phyloP scores from a whole-genome alignment of 768 basidiomycete genomes.

The Hortiboletus campestris region DNA sequence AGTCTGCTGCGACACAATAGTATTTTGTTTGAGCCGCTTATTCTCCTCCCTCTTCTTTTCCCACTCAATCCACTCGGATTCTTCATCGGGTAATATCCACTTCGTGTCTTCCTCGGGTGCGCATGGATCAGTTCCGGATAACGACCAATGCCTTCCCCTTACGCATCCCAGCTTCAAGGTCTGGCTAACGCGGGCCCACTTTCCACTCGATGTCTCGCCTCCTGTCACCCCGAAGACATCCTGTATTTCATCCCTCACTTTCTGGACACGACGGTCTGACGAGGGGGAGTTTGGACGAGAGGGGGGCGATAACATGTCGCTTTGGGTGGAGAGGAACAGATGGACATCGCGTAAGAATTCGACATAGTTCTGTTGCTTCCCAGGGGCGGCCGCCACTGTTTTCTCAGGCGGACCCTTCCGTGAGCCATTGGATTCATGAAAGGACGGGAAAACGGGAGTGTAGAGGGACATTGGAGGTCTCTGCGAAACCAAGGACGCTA shows the following conservation, averaged over 20 bases:
- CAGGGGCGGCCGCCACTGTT: background rate
- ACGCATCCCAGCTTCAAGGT: slow-evolving; percentile 42
- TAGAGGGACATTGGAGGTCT: slow-evolving; percentile 31
- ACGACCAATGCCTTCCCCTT: slow-evolving; percentile 33
- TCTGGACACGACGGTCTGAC: slow-evolving; percentile 29
- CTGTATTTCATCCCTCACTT: slow-evolving; percentile 33
- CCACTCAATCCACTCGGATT: slow-evolving; percentile 49
- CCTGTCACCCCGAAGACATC: slow-evolving; percentile 36
- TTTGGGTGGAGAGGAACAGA: slow-evolving; percentile 32
- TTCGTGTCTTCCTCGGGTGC: slow-evolving; percentile 24
- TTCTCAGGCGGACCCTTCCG: slow-evolving; percentile 7
- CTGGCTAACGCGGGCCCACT: slow-evolving; percentile 45
- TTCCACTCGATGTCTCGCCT: slow-evolving; percentile 42
- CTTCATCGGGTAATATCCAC: slow-evolving; percentile 44
- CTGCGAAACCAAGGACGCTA: background rate
- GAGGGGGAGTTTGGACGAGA: slow-evolving; percentile 35
- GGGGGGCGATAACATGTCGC: slow-evolving; percentile 33
- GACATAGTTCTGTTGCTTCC: slow-evolving; percentile 18
- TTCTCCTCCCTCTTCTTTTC: slow-evolving; percentile 34
- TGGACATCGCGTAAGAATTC: slow-evolving; percentile 33
- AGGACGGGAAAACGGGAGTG: slow-evolving; percentile 33
- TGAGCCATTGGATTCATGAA: slow-evolving; percentile 5
- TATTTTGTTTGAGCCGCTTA: slow-evolving; percentile 18
- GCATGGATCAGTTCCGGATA: slow-evolving; percentile 20
- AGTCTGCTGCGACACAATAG: slow-evolving; percentile 9